phyloP scores from a whole-genome alignment of 2,329 filamentous ascomycete species.

The Aspergillus spinulosporus region DNA sequence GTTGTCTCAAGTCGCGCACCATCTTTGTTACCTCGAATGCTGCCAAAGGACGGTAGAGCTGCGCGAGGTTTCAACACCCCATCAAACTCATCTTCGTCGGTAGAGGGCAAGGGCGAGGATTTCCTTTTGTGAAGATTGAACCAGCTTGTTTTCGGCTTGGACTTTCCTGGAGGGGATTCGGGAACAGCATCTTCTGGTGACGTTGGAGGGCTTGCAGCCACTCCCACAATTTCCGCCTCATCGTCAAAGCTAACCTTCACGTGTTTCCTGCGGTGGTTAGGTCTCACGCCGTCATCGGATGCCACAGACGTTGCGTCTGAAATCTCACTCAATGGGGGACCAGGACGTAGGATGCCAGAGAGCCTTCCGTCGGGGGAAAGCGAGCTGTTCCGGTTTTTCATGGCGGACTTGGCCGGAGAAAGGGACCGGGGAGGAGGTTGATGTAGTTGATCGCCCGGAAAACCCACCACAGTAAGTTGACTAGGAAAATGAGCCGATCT shows the following conservation, averaged over 20 bases:
- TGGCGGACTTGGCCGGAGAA: conserved; percentile 62
- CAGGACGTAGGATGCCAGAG: conserved; percentile 23
- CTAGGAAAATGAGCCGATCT: conserved; percentile 60
- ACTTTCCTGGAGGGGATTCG: conserved; percentile 36
- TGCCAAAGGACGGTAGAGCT: conserved; percentile 63
- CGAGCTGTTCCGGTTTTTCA: conserved; percentile 56
- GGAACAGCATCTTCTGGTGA: conserved; percentile 41
- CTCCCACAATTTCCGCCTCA: conserved; percentile 51
- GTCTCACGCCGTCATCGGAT: conserved; percentile 45
- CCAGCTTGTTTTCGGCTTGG: conserved; percentile 38
- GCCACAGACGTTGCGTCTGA: conserved; percentile 57
- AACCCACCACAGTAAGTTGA: conserved; percentile 51
- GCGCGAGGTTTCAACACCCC: conserved; percentile 60
- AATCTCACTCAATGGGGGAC: conserved; percentile 51
- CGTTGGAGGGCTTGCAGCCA: conserved; percentile 43
- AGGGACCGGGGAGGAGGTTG: conserved; percentile 60
- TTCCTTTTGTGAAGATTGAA: conserved; percentile 40
- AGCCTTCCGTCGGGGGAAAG: conserved; percentile 36
- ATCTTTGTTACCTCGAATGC: conserved; percentile 53
- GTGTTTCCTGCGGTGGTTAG: conserved; percentile 52
- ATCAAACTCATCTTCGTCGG: conserved; percentile 53
- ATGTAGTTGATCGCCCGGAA: conserved; percentile 51
- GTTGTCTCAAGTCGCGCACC: conserved; percentile 24
- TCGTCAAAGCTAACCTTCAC: conserved; percentile 70
- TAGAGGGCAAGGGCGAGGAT: conserved; percentile 25